Percentiles rank a stretch among this genome's conserved stretches.
These are phyloP conservation scores for Anacardium occidentale DNA, from an alignment of 345 rosid species.

Conservation along the genomic window DNA sequence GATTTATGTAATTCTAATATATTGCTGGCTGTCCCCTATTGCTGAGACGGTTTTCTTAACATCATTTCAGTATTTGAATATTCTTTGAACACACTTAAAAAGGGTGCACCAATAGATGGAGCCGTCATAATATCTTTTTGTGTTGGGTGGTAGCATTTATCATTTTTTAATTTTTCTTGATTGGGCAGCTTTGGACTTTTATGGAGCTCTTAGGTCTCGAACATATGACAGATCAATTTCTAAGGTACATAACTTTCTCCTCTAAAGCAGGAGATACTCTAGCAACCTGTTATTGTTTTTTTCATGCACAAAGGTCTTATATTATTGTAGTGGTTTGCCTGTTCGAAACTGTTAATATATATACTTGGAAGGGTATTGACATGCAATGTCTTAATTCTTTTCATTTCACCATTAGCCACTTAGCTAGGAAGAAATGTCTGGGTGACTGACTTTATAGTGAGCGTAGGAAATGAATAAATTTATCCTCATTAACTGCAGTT, in stretches of 20 bases:
- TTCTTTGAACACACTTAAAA: neutral
- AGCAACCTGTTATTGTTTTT: neutral
- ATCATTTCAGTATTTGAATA: neutral
- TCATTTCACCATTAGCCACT: too few relatives aligned
- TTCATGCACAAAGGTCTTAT: neutral
- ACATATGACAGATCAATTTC: slow-evolving; percentile 66
- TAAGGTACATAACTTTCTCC: neutral
- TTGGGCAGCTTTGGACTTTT: slow-evolving; percentile 82
- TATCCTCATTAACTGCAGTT: neutral
- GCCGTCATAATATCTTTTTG: too few relatives aligned
- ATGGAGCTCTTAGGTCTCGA: slow-evolving; percentile 90
- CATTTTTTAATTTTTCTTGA: slow-evolving; percentile 10
- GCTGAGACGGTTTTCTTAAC: neutral
- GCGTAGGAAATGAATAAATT: neutral
- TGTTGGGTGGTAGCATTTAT: neutral
- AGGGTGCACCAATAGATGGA: too few relatives aligned
- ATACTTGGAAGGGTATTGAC: neutral
- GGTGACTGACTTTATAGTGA: neutral
- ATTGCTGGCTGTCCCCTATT: neutral
- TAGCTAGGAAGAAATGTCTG: too few relatives aligned
- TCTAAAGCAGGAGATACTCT: neutral
- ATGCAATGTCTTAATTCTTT: neutral
- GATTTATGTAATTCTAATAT: neutral
- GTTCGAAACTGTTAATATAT: neutral
- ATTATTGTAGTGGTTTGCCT: neutral